These are phyloP conservation scores for Ophiostoma angusticollis DNA, from an alignment of 2,329 filamentous ascomycete genomes.

Conservation along the genomic window DNA sequence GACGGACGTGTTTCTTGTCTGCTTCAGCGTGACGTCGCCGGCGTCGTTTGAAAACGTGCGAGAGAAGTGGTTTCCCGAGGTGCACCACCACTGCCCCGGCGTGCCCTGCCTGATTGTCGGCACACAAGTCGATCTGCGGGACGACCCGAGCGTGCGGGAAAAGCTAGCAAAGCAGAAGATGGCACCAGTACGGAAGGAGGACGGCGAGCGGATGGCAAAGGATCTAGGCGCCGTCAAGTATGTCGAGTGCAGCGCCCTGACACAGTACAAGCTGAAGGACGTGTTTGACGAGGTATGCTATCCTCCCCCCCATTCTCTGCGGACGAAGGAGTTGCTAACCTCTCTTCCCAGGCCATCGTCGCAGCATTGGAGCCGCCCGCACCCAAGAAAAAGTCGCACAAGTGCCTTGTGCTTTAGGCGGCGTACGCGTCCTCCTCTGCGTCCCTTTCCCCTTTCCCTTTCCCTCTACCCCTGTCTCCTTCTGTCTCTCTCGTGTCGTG, in stretches of 20 bases:
- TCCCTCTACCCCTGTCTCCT: constrained; percentile 4
- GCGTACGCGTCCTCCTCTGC: constrained; percentile 5
- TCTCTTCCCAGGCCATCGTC: constrained; percentile 65
- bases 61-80: constrained; percentile 98
- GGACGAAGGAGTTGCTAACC: background rate
- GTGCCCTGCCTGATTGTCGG: constrained; percentile 96
- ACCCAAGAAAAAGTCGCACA: constrained; percentile 63
- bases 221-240: constrained; percentile 97
- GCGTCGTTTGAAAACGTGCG: constrained; percentile 98
- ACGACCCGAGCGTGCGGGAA: constrained; percentile 74
- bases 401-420: constrained; percentile 54
- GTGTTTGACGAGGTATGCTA: constrained; percentile 99
- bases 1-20: constrained; percentile 97
- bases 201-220: constrained; percentile 92
- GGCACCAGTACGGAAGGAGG: constrained; percentile 80
- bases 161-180: constrained; percentile 96
- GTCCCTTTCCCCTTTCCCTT: constrained; percentile 5
- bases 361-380: constrained; percentile 81
- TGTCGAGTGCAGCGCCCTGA: constrained; percentile 94
- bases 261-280: constrained; percentile 97
- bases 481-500: constrained; percentile 7
- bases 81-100: constrained; percentile 95
- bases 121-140: constrained; percentile 90
- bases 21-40: constrained; percentile 94
- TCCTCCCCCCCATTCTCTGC: too few species aligned